Base-by-base conservation (phyloP, 352 stramenopile genomes). In the Pythium aristosporum region DNA sequence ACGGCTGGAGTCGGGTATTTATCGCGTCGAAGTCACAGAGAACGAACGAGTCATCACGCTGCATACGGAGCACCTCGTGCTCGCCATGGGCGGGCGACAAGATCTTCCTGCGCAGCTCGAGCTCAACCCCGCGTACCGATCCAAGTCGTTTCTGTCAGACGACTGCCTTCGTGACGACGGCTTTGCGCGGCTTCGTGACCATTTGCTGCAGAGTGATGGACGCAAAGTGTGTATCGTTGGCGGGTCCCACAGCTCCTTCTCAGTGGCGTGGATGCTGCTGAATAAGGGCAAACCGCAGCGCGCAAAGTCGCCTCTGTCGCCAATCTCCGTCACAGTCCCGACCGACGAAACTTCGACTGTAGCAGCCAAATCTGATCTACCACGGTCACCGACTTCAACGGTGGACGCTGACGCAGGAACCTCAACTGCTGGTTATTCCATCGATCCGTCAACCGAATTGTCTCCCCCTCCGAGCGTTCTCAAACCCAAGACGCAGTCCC, bases 171-270 rank as follows among this genome's bases (percentile, higher is more conserved):
- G 79, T 16, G 76, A 86, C 15, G 75, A 88, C 8, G 87, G 87
- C 0, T 87, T 92, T 55, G 58, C 66, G 10, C 64, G 63, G 28
- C 70, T 95, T 3, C 75, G 75, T 20, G 67, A 79, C 18, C 70
- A 71, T 25, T 73, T 89, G 25, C 59, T 86, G 3, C 60, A 77
- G 15, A 64, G 73, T 16, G 76, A 84, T 15, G 61, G 70, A 8
- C 64, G 61, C 13, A 91, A 92, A 69, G 82, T 94, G 15, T 91
- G 78, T 51, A 85, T 96, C 43, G 75, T 96, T 3, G 88, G 88
- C 12, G 88, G 88, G 15, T 91, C 84, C 0, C 87, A 96, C 71
- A 94, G 82, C 37, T 87, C 88, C 2, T 96, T 96, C 58, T 94
- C 82, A 0, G 81, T 92, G 5, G 81, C 81, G 6, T 95, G 84